Percentiles rank a stretch among this genome's conserved stretches.
These are phyloP conservation scores for Haematococcus lacustris DNA, from an alignment of 139 green algal species.

Conservation along the genomic window DNA sequence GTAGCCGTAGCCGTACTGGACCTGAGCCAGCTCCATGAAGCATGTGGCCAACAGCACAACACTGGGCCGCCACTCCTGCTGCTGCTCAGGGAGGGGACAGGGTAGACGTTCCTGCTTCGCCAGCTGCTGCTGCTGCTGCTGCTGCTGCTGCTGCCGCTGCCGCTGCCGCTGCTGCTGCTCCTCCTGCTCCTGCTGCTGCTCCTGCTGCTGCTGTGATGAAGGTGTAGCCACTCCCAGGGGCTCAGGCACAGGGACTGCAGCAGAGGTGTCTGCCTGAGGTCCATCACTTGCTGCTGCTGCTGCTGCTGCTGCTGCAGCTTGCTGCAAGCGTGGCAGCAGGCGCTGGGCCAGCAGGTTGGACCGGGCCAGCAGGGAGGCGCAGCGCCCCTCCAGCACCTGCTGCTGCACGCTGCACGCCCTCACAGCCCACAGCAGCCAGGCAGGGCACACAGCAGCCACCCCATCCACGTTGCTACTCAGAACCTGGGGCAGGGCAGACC, in stretches of 20 bases:
- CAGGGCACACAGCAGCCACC: conserved; percentile 1
- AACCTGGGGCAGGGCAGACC: background rate
- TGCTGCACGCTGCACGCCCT: conserved; percentile 46
- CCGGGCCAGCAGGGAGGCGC: conserved; percentile 30
- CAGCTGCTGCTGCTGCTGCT: background rate
- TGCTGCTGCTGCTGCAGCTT: conserved; percentile 5
- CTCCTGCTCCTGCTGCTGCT: background rate
- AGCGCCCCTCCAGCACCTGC: conserved; percentile 44
- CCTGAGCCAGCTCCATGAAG: conserved; percentile 45
- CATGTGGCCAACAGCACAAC: background rate
- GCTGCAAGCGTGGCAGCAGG: conserved; percentile 10
- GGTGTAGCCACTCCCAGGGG: background rate
- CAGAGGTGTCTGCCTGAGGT: too few species aligned
- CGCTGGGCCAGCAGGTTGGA: conserved; percentile 3
- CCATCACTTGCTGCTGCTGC: too few species aligned
- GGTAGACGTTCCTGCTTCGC: background rate
- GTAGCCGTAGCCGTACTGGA: conserved; percentile 51
- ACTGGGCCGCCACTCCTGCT: background rate
- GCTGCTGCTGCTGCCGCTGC: background rate
- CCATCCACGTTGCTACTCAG: background rate
- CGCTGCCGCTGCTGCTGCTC: background rate
- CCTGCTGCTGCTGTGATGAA: background rate
- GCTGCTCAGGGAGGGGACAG: background rate
- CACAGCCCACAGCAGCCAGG: conserved; percentile 62
- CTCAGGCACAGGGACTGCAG: background rate